Conservation (phyloP, 495 filamentous ascomycete species). For the Baudoinia panamericana region DNA sequence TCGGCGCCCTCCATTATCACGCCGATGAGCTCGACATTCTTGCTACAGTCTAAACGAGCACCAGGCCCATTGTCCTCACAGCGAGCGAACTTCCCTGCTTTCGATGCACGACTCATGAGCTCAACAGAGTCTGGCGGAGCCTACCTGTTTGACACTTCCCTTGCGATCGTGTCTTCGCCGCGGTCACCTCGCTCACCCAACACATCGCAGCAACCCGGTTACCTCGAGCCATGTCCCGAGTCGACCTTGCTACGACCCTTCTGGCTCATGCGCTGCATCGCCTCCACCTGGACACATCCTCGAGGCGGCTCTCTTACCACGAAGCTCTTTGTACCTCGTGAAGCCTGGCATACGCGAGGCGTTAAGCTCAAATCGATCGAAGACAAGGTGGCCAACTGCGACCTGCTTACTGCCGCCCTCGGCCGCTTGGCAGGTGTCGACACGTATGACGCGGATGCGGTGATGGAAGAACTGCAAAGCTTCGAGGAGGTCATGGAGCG, state of each 20-base stretch:
- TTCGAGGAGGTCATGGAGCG: conserved; percentile 79
- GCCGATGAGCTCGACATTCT: conserved; percentile 56
- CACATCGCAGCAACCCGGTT: conserved; percentile 50
- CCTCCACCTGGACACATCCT: conserved; percentile 83
- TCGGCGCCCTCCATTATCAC: conserved; percentile 57
- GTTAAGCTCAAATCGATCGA: conserved; percentile 83
- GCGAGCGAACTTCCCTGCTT: conserved; percentile 41
- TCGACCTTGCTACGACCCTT: conserved; percentile 79
- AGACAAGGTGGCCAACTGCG: conserved; percentile 90
- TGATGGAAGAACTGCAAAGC: conserved; percentile 91
- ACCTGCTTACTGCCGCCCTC: conserved; percentile 79
- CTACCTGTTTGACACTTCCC: conserved; percentile 69
- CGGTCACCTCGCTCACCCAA: conserved; percentile 46
- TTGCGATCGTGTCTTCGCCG: conserved; percentile 50
- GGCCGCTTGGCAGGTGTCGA: conserved; percentile 57
- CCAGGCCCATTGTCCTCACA: conserved; percentile 27
- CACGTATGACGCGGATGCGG: conserved; percentile 74
- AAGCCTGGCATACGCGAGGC: conserved; percentile 87
- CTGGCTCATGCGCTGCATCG: conserved; percentile 89
- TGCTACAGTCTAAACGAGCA: conserved; percentile 31
- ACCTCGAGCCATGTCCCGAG: conserved; percentile 85
- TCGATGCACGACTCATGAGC: conserved; percentile 40
- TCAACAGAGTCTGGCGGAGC: conserved; percentile 48
- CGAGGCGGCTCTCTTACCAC: conserved; percentile 84
- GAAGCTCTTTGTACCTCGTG: conserved; percentile 78